Evolutionary conservation across 208 protist species (phyloP).

Genomic region (Leishmania major): DNA sequence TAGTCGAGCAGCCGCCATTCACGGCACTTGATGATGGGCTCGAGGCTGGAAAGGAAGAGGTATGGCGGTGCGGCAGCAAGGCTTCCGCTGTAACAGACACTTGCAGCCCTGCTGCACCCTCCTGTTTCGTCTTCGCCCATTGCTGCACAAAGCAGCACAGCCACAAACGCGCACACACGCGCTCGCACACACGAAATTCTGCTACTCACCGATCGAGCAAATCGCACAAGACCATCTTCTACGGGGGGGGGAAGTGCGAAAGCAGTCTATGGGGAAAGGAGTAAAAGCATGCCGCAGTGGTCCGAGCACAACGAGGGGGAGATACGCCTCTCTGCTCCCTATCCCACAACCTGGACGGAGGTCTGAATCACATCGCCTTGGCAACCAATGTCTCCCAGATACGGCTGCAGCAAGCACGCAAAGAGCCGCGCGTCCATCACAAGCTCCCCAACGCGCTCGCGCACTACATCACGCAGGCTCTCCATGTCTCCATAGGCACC

Average conservation of each 20-base stretch:
- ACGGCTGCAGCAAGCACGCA: constrained; percentile 35
- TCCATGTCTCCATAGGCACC: background rate
- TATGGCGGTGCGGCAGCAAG: background rate
- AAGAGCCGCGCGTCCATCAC: constrained; percentile 28
- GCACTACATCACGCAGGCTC: constrained; percentile 9
- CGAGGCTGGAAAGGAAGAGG: background rate
- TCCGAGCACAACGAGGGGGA: background rate
- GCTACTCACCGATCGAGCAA: background rate
- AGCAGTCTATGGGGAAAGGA: background rate
- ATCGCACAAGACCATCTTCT: background rate
- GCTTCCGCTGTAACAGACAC: background rate
- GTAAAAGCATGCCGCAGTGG: background rate
- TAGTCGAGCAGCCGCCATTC: background rate
- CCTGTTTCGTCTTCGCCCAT: background rate
- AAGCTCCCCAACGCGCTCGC: constrained; percentile 33
- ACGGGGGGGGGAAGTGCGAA: background rate
- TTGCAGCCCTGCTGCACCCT: background rate
- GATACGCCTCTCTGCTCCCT: background rate
- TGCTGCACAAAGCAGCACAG: background rate
- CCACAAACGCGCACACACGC: background rate
- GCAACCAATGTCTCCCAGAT: constrained; percentile 24
- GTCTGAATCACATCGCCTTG: constrained; percentile 7
- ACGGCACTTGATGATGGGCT: background rate
- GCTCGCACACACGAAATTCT: background rate
- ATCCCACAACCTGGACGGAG: background rate